A percentile compares a stretch with the other conserved stretches of the same genome.
These are phyloP conservation scores for Coniochaeta sp. DNA, from an alignment of 2,329 filamentous ascomycete species.

Conservation along the genomic window DNA sequence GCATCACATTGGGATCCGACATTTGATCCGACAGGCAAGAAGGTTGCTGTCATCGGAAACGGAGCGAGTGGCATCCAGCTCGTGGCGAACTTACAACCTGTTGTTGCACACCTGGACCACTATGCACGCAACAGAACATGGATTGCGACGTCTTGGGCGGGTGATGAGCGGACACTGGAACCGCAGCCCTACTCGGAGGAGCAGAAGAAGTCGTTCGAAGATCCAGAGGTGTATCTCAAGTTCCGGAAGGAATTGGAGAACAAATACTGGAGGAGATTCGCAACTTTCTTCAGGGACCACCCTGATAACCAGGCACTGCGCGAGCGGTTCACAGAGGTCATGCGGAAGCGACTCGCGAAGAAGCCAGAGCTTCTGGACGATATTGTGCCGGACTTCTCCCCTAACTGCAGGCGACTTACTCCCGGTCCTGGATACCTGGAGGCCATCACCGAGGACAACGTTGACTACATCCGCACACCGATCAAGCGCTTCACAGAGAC, in stretches of 20 bases:
- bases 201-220: conserved; percentile 46
- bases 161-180: conserved; percentile 44
- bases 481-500: conserved; percentile 52
- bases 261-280: conserved; percentile 55
- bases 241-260: conserved; percentile 52
- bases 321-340: conserved; percentile 41
- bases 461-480: conserved; percentile 49
- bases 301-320: conserved; percentile 39
- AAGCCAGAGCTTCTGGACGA: conserved; percentile 49
- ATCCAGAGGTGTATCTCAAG: conserved; percentile 52
- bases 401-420: conserved; percentile 57
- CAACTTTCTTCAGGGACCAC: conserved; percentile 44
- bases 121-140: conserved; percentile 60
- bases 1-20: conserved; percentile 52
- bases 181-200: conserved; percentile 48
- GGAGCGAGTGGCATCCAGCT: conserved; percentile 55
- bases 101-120: conserved; percentile 48
- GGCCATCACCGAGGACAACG: conserved; percentile 52
- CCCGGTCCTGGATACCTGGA: conserved; percentile 63
- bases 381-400: conserved; percentile 56
- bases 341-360: conserved; percentile 43
- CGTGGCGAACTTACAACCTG: conserved; percentile 42
- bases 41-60: conserved; percentile 55
- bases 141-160: conserved; percentile 57
- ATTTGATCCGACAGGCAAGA: conserved; percentile 41